Evolutionary conservation across 1,284 basidiomycete species (phyloP), one percentile per base, ranked within the genome.

Genomic region (Sporisorium scitamineum): DNA sequence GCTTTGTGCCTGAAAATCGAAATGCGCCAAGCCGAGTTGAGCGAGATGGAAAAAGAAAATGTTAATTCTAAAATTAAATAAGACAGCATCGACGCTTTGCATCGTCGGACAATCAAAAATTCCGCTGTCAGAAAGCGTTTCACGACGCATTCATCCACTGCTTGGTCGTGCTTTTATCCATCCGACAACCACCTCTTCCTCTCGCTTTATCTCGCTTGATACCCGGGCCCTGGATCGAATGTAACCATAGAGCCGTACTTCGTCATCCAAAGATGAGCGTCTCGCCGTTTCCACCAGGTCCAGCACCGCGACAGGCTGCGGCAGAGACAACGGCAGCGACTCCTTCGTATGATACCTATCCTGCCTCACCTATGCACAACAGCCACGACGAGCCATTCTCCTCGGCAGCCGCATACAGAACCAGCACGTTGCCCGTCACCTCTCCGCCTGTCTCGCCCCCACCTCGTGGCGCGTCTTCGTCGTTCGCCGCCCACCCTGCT

Each of bases 331-430:
- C 51, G 51, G 18, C 42, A 9, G 29, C 7, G 16, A 47, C 55
- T 4, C 14, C 55, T 29, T 37, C 32, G 14, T 57, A 57, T 24
- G 54, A 39, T 27, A 24, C 54, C 0, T 48, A 57, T 22, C 50
- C 39, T 8, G 18, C 58, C 42, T 39, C 50, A 6, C 24, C 29
- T 10, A 11, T 51, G n/a, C 55, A 39, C 11, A 16, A 11, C 20
- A 22, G n/a, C 6, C 14, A 37, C 10, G 48, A 58, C 5, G 62
- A 66, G 26, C 69, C 69, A 3, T 71, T 71, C 45, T 71, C 69
- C 2, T 71, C 69, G 9, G 69, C 69, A 47, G 58, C 59, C n/a
- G 69, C 69, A 27, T 71, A 71, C 26, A 54, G 69, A n/a, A 20
- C 16, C 10, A 42, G 34, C 29, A 48, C 52, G 50, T 53, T 62